phyloP scores from a whole-genome alignment of 495 filamentous ascomycete genomes.

The Neurospora terricola region DNA sequence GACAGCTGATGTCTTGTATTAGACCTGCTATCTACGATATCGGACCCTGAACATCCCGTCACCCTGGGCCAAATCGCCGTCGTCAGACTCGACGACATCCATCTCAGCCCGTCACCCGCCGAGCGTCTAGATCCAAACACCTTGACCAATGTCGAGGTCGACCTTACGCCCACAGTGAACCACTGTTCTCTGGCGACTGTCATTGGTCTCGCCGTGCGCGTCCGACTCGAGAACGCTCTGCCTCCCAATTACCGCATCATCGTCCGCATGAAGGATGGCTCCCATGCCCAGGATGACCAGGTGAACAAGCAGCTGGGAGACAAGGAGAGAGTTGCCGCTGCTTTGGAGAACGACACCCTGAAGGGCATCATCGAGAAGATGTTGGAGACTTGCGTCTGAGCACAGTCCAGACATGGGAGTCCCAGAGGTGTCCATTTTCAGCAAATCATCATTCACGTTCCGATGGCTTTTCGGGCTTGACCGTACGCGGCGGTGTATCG shows the following conservation, averaged over 20 bases:
- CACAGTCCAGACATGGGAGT: not conserved
- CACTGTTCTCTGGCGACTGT: conserved; percentile 95
- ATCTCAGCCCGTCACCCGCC: conserved; percentile 56
- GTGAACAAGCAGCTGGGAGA: conserved; percentile 94
- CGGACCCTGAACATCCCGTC: conserved; percentile 91
- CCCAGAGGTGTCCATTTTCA: not conserved
- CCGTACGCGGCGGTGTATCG: not conserved
- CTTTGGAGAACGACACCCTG: conserved; percentile 85
- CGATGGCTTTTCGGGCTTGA: not conserved
- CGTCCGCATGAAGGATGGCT: conserved; percentile 88
- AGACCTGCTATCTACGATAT: conserved; percentile 91
- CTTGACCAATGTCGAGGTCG: conserved; percentile 46
- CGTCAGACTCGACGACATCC: conserved; percentile 86
- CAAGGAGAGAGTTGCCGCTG: conserved; percentile 92
- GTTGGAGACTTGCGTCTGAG: conserved; percentile 64
- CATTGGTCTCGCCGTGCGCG: conserved; percentile 87
- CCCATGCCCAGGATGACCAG: conserved; percentile 87
- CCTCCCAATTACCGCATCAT: conserved; percentile 90
- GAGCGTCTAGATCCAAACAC: conserved; percentile 33
- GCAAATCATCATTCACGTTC: not conserved
- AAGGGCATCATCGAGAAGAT: conserved; percentile 85
- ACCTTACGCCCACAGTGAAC: conserved; percentile 93
- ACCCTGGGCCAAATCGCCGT: conserved; percentile 88
- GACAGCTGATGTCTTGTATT: conserved; percentile 29
- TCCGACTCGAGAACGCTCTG: conserved; percentile 79